Percentiles rank a stretch among this genome's conserved stretches.
Evolutionary conservation across 306 rosid species (phyloP).

Genomic region (Cucumis sativus): Cucumber_9930_V3 NC_026659.2:28208501-28209000

Average conservation of each 20-base stretch:
- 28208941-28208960: constrained; percentile 11
- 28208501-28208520: background rate
- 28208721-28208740: constrained; percentile 75
- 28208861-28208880: constrained; percentile 76
- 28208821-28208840: constrained; percentile 40
- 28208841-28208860: constrained; percentile 88
- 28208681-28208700: constrained; percentile 11
- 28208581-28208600: background rate
- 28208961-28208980: background rate
- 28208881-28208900: constrained; percentile 77
- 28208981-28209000: background rate
- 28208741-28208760: constrained; percentile 20
- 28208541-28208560: background rate
- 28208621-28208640: background rate
- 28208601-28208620: background rate
- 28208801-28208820: background rate
- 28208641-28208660: too few relatives aligned
- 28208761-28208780: background rate
- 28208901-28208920: constrained; percentile 57
- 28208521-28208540: background rate
- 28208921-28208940: constrained; percentile 78
- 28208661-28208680: background rate
- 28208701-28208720: constrained; percentile 97
- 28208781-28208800: background rate
- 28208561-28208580: background rate